Conservation (phyloP, 179 eudicot species). For the Corrigiola litoralis region DNA sequence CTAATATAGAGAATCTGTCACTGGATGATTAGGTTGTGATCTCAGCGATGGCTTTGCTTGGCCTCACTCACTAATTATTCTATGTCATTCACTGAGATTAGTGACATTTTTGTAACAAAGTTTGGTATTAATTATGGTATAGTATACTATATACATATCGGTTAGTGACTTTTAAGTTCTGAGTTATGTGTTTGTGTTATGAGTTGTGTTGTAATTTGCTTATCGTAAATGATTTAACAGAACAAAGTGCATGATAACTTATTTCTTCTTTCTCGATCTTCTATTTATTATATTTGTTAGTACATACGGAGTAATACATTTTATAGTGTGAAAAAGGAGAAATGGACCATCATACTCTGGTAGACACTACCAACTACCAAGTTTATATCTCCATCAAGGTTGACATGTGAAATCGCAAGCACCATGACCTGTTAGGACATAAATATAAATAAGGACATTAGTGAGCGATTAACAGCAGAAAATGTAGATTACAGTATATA, state of each 20-base stretch:
- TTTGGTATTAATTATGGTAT: not conserved
- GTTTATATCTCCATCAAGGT: not conserved
- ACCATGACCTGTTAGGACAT: constrained; percentile 14
- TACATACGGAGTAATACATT: no score
- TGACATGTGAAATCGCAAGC: constrained; percentile 12
- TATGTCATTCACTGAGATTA: not conserved
- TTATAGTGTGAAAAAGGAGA: no score
- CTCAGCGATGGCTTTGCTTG: constrained; percentile 44
- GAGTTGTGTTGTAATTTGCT: no score
- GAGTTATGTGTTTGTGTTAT: no score
- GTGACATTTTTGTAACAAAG: not conserved
- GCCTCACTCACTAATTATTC: not conserved
- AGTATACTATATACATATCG: no score
- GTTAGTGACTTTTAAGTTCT: no score
- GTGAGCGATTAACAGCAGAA: not conserved
- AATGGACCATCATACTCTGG: no score
- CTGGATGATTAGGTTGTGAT: constrained; percentile 39
- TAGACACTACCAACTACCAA: not conserved
- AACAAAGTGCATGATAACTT: no score
- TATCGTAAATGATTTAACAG: no score
- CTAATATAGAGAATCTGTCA: constrained; percentile 27
- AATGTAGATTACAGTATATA: no score
- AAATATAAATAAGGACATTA: not conserved
- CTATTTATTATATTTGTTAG: no score
- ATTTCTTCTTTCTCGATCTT: no score